These are phyloP conservation scores for Pythium plurisporium DNA, from an alignment of 352 stramenopile genomes.

Conservation along the genomic window DNA sequence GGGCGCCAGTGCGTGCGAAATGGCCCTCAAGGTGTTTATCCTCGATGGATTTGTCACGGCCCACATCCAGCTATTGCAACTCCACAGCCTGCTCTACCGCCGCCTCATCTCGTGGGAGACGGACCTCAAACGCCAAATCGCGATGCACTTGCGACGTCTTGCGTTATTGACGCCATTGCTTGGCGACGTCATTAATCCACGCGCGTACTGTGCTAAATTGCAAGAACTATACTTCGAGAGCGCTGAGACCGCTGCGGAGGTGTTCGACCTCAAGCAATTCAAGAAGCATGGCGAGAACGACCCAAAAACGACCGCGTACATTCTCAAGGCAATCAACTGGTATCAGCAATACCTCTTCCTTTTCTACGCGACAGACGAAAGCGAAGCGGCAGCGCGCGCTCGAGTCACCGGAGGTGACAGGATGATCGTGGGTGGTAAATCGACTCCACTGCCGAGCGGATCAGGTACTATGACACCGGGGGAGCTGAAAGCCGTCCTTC, in stretches of 20 bases:
- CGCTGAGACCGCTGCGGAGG: slow-evolving; percentile 47
- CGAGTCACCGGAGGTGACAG: slow-evolving; percentile 22
- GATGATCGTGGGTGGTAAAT: slow-evolving; percentile 31
- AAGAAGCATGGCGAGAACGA: slow-evolving; percentile 25
- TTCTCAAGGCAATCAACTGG: slow-evolving; percentile 58
- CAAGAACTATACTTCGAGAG: slow-evolving; percentile 70
- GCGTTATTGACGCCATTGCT: slow-evolving; percentile 44
- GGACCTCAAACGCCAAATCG: slow-evolving; percentile 50
- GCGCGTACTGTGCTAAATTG: slow-evolving; percentile 45
- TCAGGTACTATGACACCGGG: slow-evolving; percentile 21
- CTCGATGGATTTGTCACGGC: slow-evolving; percentile 70
- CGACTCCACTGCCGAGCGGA: slow-evolving; percentile 23
- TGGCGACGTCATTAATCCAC: slow-evolving; percentile 41
- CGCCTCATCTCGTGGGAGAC: slow-evolving; percentile 51
- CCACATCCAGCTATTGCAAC: slow-evolving; percentile 52
- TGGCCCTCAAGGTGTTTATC: slow-evolving; percentile 37
- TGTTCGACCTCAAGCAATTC: slow-evolving; percentile 62
- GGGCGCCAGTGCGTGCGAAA: slow-evolving; percentile 39
- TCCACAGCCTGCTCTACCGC: slow-evolving; percentile 53
- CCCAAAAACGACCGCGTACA: slow-evolving; percentile 44
- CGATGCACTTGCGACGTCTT: slow-evolving; percentile 59
- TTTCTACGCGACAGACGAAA: slow-evolving; percentile 37
- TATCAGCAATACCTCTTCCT: slow-evolving; percentile 69
- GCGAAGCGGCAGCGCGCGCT: background rate
- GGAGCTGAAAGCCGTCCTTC: slow-evolving; percentile 42